These are phyloP conservation scores for Hypoxylon sp. DNA, from an alignment of 2,329 filamentous ascomycete species.

Conservation along the genomic window DNA sequence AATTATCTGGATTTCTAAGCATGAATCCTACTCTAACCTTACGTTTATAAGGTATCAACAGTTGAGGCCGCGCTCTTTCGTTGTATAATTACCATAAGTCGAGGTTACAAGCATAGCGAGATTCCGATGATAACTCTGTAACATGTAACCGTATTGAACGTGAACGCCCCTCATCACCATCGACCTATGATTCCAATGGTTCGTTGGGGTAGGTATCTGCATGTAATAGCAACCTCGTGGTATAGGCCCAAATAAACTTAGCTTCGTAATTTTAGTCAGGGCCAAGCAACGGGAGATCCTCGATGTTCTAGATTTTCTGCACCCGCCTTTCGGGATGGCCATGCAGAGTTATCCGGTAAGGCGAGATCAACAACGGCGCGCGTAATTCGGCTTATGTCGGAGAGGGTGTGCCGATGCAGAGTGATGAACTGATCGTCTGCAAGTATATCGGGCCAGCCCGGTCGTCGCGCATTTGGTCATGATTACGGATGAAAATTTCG, in stretches of 20 bases:
- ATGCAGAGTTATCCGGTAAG: slow-evolving; percentile 30
- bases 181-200: neutral
- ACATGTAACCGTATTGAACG: neutral
- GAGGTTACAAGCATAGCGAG: neutral
- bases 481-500: slow-evolving; percentile 5
- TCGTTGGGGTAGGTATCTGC: neutral
- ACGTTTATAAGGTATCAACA: neutral
- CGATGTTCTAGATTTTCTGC: slow-evolving; percentile 30
- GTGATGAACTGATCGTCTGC: slow-evolving; percentile 28
- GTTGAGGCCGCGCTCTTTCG: neutral
- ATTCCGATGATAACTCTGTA: neutral
- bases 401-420: slow-evolving; percentile 2
- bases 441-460: slow-evolving; percentile 20
- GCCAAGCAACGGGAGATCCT: slow-evolving; percentile 25
- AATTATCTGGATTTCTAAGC: neutral
- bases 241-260: slow-evolving; percentile 18
- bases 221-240: slow-evolving; percentile 28
- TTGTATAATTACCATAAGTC: neutral
- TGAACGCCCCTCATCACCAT: neutral
- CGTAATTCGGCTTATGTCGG: slow-evolving; percentile 39
- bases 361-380: slow-evolving; percentile 15
- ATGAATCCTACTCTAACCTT: neutral
- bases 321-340: slow-evolving; percentile 29
- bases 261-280: slow-evolving; percentile 17
- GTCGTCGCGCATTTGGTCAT: slow-evolving; percentile 16